These are phyloP conservation scores for Fusarium sp. DNA, from an alignment of 2,329 filamentous ascomycete species.

Conservation along the genomic window DNA sequence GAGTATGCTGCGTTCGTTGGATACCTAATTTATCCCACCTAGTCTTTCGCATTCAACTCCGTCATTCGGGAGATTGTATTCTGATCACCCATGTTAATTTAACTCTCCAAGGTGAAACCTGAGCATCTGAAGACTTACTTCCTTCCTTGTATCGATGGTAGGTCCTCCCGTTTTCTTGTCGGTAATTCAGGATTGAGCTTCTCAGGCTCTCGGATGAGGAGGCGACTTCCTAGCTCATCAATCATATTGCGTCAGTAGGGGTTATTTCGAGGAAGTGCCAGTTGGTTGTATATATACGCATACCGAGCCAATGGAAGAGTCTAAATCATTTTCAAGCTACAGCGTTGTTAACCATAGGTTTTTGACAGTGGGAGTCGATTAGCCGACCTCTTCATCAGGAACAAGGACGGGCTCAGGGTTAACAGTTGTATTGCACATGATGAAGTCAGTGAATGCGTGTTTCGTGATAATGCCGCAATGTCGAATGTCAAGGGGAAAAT, in stretches of 20 bases:
- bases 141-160: conserved; percentile 42
- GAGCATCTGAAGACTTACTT: not conserved
- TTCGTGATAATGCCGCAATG: not conserved
- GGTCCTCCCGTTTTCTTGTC: conserved; percentile 35
- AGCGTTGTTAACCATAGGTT: not conserved
- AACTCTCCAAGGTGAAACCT: no score
- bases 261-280: rapidly evolving
- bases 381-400: conserved; percentile 26
- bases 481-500: not conserved
- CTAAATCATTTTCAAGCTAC: conserved; percentile 4
- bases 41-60: conserved; percentile 33
- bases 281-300: not conserved
- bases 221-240: conserved; percentile 1
- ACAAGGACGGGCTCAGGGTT: conserved; percentile 9
- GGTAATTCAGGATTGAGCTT: conserved; percentile 38
- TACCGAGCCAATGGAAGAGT: conserved; percentile 16
- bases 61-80: conserved; percentile 39
- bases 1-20: not conserved
- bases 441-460: no score
- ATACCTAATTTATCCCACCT: not conserved
- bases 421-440: conserved; percentile 11
- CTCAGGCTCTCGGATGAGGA: conserved; percentile 33
- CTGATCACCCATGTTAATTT: not conserved
- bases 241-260: not conserved
- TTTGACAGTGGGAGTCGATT: no score